Evolutionary conservation across 177 flowering plant genomes (phyloP), one percentile per base, ranked within the genome.

Genomic region (Telopea speciosissima): DNA sequence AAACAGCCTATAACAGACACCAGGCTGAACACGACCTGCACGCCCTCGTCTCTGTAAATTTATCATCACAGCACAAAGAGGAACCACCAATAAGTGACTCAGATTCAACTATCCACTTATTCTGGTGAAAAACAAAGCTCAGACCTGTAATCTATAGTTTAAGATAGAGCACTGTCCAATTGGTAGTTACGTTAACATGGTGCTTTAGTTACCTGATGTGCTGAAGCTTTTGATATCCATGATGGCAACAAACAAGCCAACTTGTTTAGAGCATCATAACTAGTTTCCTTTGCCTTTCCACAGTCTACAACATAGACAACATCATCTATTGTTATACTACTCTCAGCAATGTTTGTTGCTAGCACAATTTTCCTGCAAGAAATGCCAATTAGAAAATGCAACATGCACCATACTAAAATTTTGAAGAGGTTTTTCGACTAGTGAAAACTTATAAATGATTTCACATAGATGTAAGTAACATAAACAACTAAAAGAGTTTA

Each of bases 171-270:
- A 36, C 63, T 11, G 3, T 33, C n/a, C n/a, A 8, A 36, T 42
- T 33, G 45, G 54, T 36, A 49, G 26, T 25, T 70, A 23, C 23
- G 22, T 64, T 16, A 36, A 23, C 12, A 23, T 25, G 11, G 40
- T 1, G 54, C 5, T 12, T 40, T 21, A 1, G 31, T 76, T 79
- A 92, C 99, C 99, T 95, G 99, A 82, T 87, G 99, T 62, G 97
- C 97, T 71, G 99, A 95, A 78, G 99, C 99, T 79, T 90, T 95
- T 23, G 99, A 95, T 75, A 95, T 91, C 99, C 99, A 95, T 49
- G 97, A 90, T 61, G 99, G 97, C 71, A 91, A 72, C 63, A 95
- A 72, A 75, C 97, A 92, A 62, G 99, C 97, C 77, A 95, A 80
- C 80, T 95, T 92, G 81, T 96, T 96, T 16, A 91, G 80, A 75